Evolutionary conservation across 257 asterid genomes (phyloP), one percentile per base, ranked within the genome.

Genomic region (Sherardia arvensis): DNA sequence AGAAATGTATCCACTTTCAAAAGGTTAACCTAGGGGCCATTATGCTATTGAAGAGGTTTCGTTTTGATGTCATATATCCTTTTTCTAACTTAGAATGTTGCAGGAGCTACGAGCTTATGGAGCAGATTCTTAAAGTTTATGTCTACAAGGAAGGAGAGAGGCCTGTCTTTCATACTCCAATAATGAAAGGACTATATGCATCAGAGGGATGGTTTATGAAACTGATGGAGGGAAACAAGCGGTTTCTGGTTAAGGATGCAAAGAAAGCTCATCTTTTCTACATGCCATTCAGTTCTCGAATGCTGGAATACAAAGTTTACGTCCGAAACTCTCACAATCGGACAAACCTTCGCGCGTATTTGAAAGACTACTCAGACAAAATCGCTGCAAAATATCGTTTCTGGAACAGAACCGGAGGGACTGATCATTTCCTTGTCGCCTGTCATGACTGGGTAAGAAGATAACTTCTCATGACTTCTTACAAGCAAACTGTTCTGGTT

Each of bases 141-240:
- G 78, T 82, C 65, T 90, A 85, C 78, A 85, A 75, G 66, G 97
- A 90, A 29, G 97, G 97, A 27, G 84, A 74, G 64, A 90, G 84
- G 68, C 97, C 97, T 17, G 81, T 90, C 62, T 90, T 90, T 77
- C 97, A 90, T 77, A 88, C 81, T 69, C 97, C 96, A 14, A 73
- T 79, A 59, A 84, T 85, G 40, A 87, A 84, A 63, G 96, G 96
- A 64, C 48, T 90, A 32, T 90, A 90, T 73, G 96, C 97, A 36
- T 85, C 96, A 5, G 96, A 90, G 76, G 97, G 97, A 67, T 90
- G 97, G 97, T 90, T 90, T 73, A 90, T 90, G 92, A 90, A 90
- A 72, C 85, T 90, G 69, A 85, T 90, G 97, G 97, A 84, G 79
- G 86, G 84, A 30, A 85, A 84, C 59, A 90, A 71, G 63, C 84